These are phyloP conservation scores for Crithidia brevicula DNA, from an alignment of 208 protist species.

Conservation along the genomic window DNA sequence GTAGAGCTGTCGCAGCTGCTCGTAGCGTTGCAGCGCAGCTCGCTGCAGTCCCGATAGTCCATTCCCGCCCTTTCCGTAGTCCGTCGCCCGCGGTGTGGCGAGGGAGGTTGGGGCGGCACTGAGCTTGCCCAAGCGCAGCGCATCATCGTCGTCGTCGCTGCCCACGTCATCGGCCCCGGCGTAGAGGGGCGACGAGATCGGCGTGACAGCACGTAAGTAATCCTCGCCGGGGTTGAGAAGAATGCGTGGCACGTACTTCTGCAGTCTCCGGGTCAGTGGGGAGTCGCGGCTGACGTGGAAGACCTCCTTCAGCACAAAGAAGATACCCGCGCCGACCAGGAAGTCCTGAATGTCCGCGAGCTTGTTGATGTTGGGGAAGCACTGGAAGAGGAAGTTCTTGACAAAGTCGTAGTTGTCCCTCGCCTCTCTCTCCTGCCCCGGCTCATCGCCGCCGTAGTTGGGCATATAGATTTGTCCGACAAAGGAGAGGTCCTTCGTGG, in stretches of 20 bases:
- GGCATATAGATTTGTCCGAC: slow-evolving; percentile 83
- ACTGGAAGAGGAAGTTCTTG: slow-evolving; percentile 90
- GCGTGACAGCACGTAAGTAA: slow-evolving; percentile 17
- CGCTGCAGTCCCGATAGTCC: slow-evolving; percentile 45
- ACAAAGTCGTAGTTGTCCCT: slow-evolving; percentile 88
- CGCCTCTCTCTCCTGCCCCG: slow-evolving; percentile 73
- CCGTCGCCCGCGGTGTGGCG: slow-evolving; percentile 13
- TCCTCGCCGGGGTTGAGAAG: slow-evolving; percentile 6
- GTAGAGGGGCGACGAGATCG: slow-evolving; percentile 18
- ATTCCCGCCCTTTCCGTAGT: slow-evolving; percentile 12
- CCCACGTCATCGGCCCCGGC: slow-evolving; percentile 9
- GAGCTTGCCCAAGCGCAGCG: background rate
- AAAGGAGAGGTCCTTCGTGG: slow-evolving; percentile 81
- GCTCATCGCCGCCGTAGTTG: slow-evolving; percentile 73
- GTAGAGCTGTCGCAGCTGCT: slow-evolving; percentile 46
- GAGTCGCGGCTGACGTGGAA: slow-evolving; percentile 40
- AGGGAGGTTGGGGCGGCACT: background rate
- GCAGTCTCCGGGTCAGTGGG: slow-evolving; percentile 21
- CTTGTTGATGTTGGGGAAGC: slow-evolving; percentile 76
- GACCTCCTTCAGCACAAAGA: slow-evolving; percentile 76
- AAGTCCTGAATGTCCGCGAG: slow-evolving; percentile 79
- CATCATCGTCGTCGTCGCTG: slow-evolving; percentile 3
- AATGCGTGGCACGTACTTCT: slow-evolving; percentile 20
- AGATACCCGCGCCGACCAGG: slow-evolving; percentile 76
- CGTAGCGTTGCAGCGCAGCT: slow-evolving; percentile 44